These are phyloP conservation scores for Salicornia ramosissima DNA, from an alignment of 148 eudicot species.

Conservation along the genomic window DNA sequence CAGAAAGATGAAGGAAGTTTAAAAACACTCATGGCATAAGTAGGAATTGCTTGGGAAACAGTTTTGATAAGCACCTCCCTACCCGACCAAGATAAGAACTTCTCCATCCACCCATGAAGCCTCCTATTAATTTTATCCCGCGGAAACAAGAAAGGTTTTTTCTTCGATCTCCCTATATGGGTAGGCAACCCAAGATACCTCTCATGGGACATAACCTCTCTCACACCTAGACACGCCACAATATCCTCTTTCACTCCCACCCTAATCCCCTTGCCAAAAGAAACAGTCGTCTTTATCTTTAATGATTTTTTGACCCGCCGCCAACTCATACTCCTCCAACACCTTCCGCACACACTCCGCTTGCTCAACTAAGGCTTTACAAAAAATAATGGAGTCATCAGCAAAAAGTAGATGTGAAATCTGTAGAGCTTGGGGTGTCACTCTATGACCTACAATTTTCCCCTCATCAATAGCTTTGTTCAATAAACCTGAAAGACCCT, in stretches of 20 bases:
- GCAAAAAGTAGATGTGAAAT: not conserved
- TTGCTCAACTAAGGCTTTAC: not conserved
- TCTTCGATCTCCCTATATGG: not conserved
- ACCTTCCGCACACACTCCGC: not conserved
- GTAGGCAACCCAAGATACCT: no score
- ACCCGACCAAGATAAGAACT: not conserved
- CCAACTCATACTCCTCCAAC: not conserved
- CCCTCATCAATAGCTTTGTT: no score
- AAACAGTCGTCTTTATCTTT: not conserved
- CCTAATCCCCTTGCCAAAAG: not conserved
- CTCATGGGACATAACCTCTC: not conserved
- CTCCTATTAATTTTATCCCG: not conserved
- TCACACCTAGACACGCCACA: not conserved
- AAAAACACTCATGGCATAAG: not conserved
- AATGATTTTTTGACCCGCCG: not conserved
- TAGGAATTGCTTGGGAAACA: not conserved
- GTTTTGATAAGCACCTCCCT: no score
- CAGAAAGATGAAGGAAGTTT: not conserved
- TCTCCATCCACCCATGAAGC: not conserved
- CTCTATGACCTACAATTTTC: no score
- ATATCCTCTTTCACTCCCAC: not conserved
- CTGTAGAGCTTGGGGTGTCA: no score
- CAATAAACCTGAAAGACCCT: no score
- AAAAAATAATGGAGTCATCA: constrained; percentile 10
- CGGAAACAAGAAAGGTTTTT: not conserved